Evolutionary conservation across 306 rosid species (phyloP).

Genomic region (Citrullus mucosospermus): DNA sequence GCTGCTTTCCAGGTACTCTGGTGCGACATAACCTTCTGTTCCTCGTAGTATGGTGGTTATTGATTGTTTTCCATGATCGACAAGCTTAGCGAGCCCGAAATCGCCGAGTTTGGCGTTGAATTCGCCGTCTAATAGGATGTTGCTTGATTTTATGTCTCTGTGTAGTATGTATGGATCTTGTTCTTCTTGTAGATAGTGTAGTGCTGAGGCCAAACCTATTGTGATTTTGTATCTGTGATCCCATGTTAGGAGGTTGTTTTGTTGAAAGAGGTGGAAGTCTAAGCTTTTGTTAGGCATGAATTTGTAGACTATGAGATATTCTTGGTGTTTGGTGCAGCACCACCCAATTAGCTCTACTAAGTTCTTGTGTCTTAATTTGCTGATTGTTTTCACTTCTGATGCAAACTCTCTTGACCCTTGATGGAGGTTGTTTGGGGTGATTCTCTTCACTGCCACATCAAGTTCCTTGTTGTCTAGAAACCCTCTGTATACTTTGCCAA

Average conservation of each 20-base stretch:
- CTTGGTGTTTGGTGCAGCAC: conserved; percentile 32
- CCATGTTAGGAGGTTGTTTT: conserved; percentile 23
- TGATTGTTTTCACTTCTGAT: conserved; percentile 41
- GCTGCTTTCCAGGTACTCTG: conserved; percentile 26
- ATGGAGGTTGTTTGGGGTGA: conserved; percentile 20
- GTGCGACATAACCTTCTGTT: conserved; percentile 44
- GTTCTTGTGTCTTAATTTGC: conserved; percentile 40
- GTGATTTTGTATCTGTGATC: conserved; percentile 27
- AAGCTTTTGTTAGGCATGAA: conserved; percentile 48
- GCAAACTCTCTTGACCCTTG: conserved; percentile 23
- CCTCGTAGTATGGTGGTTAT: conserved; percentile 25
- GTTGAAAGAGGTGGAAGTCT: conserved; percentile 31
- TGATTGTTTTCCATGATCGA: conserved; percentile 21
- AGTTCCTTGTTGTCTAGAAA: conserved; percentile 13
- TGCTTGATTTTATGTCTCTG: conserved; percentile 46
- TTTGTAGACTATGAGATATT: conserved; percentile 32
- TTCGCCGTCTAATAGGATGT: conserved; percentile 35
- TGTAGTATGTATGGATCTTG: conserved; percentile 43
- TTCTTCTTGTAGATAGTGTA: conserved; percentile 50
- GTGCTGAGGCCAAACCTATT: conserved; percentile 27
- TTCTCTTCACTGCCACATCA: conserved; percentile 41
- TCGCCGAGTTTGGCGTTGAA: conserved; percentile 46
- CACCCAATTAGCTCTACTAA: conserved; percentile 48
- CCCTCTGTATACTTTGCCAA: conserved; percentile 45
- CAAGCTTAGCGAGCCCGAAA: conserved; percentile 43